Evolutionary conservation across 2,329 filamentous ascomycete species (phyloP).

Genomic region (Neopestalotiopsis rosae): DNA sequence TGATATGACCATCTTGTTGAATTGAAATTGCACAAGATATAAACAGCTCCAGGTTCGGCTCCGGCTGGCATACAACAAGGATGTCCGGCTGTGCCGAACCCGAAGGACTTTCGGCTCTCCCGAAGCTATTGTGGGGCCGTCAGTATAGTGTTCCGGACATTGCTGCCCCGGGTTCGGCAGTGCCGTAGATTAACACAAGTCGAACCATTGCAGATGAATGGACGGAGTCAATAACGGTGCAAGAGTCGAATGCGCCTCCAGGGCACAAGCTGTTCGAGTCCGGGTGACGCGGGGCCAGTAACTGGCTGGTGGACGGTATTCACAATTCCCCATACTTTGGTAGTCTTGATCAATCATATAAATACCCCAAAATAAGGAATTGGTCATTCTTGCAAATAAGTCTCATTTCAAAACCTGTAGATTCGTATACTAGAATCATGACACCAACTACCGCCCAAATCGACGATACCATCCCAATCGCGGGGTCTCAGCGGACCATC

Average conservation of each 20-base stretch:
- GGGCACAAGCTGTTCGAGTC: too few species aligned
- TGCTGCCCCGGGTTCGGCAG: not conserved
- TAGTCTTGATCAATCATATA: too few species aligned
- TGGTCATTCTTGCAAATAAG: too few species aligned
- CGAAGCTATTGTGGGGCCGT: not conserved
- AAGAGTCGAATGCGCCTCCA: too few species aligned
- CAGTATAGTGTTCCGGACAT: not conserved
- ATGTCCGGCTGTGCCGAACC: not conserved
- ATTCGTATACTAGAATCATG: not conserved
- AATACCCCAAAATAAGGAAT: too few species aligned
- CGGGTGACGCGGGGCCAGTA: too few species aligned
- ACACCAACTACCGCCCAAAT: not conserved
- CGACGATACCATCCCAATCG: not conserved
- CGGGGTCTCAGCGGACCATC: not conserved
- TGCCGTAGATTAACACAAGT: not conserved
- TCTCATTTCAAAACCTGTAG: not conserved
- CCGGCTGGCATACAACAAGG: not conserved
- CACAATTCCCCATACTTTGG: too few species aligned
- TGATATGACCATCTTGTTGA: not conserved
- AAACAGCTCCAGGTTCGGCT: not conserved
- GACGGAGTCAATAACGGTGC: too few species aligned
- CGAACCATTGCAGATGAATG: too few species aligned
- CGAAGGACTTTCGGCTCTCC: not conserved
- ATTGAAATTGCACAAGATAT: not conserved
- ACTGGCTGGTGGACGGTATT: too few species aligned